Evolutionary conservation across 768 basidiomycete species (phyloP).

Genomic region (Phanerodontia chrysosporium): DNA sequence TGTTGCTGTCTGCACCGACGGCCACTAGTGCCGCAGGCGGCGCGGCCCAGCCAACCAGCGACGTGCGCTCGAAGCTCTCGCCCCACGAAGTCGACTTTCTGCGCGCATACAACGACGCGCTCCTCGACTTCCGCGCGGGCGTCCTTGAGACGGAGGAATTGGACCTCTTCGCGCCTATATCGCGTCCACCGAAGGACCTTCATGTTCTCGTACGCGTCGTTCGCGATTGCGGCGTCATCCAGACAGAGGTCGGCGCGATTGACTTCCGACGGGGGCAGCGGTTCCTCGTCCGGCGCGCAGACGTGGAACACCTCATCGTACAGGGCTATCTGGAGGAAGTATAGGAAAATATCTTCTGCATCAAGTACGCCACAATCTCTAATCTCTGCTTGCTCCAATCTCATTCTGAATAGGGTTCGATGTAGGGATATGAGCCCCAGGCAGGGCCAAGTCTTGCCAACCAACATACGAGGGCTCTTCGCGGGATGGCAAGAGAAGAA

Average conservation of each 20-base stretch:
- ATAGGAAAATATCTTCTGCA: too few species aligned
- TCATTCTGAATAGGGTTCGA: too few species aligned
- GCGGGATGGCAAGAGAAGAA: too few species aligned
- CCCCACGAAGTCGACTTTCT: conserved; percentile 85
- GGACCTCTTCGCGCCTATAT: conserved; percentile 82
- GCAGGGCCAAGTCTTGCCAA: too few species aligned
- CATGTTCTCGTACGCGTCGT: conserved; percentile 86
- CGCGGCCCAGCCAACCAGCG: conserved; percentile 18
- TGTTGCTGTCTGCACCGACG: conserved; percentile 56
- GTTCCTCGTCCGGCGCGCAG: conserved; percentile 82
- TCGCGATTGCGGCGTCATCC: conserved; percentile 85
- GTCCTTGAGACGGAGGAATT: conserved; percentile 60
- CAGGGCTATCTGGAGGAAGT: conserved; percentile 92
- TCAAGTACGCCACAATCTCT: too few species aligned
- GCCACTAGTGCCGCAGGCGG: not conserved
- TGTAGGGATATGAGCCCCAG: too few species aligned
- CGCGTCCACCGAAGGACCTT: conserved; percentile 82
- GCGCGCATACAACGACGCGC: conserved; percentile 70
- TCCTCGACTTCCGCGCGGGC: conserved; percentile 81
- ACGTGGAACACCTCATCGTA: conserved; percentile 92
- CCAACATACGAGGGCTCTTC: too few species aligned
- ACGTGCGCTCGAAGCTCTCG: conserved; percentile 68
- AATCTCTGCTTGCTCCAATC: too few species aligned
- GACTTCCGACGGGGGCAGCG: conserved; percentile 88
- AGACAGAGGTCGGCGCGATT: conserved; percentile 87